These are phyloP conservation scores for Coemansia sp. DNA, from an alignment of 192 early-diverging fungal genomes.

Conservation along the genomic window DNA sequence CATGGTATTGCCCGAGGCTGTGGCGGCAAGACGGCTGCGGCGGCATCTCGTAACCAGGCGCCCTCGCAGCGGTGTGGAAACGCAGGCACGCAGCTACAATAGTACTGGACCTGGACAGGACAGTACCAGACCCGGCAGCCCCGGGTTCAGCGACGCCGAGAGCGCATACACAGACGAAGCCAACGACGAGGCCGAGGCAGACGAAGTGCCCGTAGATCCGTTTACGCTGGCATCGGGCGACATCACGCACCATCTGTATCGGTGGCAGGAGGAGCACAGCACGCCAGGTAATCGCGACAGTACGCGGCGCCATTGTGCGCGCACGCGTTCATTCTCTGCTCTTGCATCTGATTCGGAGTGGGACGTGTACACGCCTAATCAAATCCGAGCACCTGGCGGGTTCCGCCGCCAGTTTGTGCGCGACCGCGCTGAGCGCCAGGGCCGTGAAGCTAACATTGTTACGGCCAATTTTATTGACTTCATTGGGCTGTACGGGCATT, in stretches of 20 bases:
- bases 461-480: slow-evolving; percentile 96
- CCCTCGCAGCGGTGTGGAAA: slow-evolving; percentile 26
- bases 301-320: slow-evolving; percentile 19
- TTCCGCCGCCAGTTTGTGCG: slow-evolving; percentile 87
- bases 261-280: slow-evolving; percentile 71
- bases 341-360: slow-evolving; percentile 58
- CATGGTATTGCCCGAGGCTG: slow-evolving; percentile 38
- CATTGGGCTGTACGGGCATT: slow-evolving; percentile 88
- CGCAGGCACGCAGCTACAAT: slow-evolving; percentile 46
- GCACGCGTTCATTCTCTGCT: slow-evolving; percentile 43
- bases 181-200: slow-evolving; percentile 8
- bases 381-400: slow-evolving; percentile 76
- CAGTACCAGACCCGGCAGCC: slow-evolving; percentile 6
- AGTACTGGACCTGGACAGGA: slow-evolving; percentile 19
- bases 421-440: slow-evolving; percentile 66
- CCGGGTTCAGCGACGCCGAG: slow-evolving; percentile 22
- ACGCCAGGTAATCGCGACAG: slow-evolving; percentile 8
- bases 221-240: slow-evolving; percentile 70
- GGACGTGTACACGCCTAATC: slow-evolving; percentile 53
- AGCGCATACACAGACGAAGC: slow-evolving; percentile 13
- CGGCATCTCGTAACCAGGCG: slow-evolving; percentile 69
- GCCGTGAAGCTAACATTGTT: slow-evolving; percentile 63
- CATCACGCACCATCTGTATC: slow-evolving; percentile 86
- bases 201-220: slow-evolving; percentile 42
- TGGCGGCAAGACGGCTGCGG: slow-evolving; percentile 66